Conservation (phyloP, 306 rosid species). For the Comarum palustre region DNA sequence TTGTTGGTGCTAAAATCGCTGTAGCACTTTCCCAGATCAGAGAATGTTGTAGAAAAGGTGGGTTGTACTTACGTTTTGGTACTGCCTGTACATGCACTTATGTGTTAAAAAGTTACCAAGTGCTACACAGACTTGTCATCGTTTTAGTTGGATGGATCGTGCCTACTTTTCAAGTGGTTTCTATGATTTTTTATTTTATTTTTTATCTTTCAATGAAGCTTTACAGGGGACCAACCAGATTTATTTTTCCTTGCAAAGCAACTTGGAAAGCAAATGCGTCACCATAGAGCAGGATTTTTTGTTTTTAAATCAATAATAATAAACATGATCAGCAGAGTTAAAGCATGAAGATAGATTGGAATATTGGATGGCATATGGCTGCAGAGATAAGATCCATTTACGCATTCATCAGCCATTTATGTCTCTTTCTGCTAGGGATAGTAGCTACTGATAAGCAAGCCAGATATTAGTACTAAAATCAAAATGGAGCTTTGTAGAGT, state of each 20-base stretch:
- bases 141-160: neutral
- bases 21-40: constrained; percentile 62
- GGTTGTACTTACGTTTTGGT: neutral
- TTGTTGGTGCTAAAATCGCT: constrained; percentile 64
- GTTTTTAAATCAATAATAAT: neutral
- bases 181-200: neutral
- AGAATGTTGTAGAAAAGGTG: constrained; percentile 37
- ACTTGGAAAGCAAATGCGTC: too few species aligned
- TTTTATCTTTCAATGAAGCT: neutral
- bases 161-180: neutral
- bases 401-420: neutral
- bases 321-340: neutral
- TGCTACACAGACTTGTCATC: neutral
- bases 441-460: neutral
- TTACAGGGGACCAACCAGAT: neutral
- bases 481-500: neutral
- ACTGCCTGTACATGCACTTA: neutral
- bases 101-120: neutral
- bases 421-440: neutral
- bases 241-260: neutral
- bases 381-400: neutral
- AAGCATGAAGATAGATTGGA: neutral
- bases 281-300: neutral
- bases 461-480: neutral
- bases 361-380: neutral